A percentile compares a stretch with the other conserved stretches of the same genome.
Evolutionary conservation across 1,139 yeast species (phyloP).

Genomic region (Blastobotrys illinoisensis): DNA sequence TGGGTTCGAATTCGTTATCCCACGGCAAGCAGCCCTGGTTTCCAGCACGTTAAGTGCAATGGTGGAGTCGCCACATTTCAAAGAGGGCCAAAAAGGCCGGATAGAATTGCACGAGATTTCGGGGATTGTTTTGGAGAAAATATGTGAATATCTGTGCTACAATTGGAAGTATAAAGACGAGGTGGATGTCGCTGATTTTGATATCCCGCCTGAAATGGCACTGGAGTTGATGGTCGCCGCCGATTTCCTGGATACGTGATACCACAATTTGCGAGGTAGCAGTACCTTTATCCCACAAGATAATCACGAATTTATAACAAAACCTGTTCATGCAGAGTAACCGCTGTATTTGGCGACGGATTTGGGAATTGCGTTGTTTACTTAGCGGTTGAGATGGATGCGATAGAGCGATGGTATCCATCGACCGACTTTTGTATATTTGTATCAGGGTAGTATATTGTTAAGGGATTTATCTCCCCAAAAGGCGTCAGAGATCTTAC

Average conservation of each 20-base stretch:
- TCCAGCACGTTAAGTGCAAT: slow-evolving; percentile 76
- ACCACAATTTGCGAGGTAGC: neutral
- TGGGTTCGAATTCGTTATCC: slow-evolving; percentile 56
- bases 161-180: slow-evolving; percentile 61
- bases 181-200: slow-evolving; percentile 73
- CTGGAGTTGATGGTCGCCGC: slow-evolving; percentile 88
- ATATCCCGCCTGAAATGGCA: slow-evolving; percentile 91
- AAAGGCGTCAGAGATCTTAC: no score
- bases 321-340: no score
- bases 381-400: no score
- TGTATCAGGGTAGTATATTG: no score
- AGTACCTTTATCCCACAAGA: no score
- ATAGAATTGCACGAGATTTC: slow-evolving; percentile 57
- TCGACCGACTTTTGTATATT: no score
- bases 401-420: no score
- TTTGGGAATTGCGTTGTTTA: no score
- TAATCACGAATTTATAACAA: no score
- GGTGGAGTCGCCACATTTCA: slow-evolving; percentile 46
- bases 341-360: no score
- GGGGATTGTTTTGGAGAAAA: slow-evolving; percentile 67
- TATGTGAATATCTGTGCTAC: slow-evolving; percentile 81
- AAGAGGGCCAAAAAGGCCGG: slow-evolving; percentile 46
- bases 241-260: slow-evolving; percentile 65
- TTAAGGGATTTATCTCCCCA: no score
- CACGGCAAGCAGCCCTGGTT: slow-evolving; percentile 73